phyloP scores from a whole-genome alignment of 106 monocot genomes.

The Cymbidium sinense region DNA sequence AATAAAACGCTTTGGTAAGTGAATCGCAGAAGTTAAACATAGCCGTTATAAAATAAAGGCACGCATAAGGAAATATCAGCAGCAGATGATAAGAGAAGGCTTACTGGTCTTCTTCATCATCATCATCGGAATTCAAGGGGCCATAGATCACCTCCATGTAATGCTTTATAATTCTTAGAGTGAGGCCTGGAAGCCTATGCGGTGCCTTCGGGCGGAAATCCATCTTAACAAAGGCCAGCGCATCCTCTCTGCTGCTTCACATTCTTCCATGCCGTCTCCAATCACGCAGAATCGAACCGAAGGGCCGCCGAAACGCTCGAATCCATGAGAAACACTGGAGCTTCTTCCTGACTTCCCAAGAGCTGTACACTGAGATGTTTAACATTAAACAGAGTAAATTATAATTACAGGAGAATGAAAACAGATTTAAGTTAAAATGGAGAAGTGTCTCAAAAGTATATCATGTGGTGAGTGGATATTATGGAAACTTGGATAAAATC shows the following conservation, averaged over 20 bases:
- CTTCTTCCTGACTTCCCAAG: conserved; percentile 89
- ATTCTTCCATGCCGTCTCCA: conserved; percentile 88
- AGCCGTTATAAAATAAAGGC: not conserved
- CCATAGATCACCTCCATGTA: conserved; percentile 70
- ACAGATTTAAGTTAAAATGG: too few relatives aligned
- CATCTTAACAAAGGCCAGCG: conserved; percentile 74
- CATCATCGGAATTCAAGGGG: conserved; percentile 10
- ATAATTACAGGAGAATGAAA: too few relatives aligned
- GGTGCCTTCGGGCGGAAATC: conserved; percentile 44
- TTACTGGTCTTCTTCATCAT: conserved; percentile 6
- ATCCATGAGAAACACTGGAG: conserved; percentile 82
- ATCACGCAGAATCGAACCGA: conserved; percentile 73
- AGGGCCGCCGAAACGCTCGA: conserved; percentile 49
- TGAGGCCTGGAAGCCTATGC: conserved; percentile 73
- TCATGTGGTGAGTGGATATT: too few relatives aligned
- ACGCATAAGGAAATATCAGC: not conserved
- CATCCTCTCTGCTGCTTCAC: conserved; percentile 68
- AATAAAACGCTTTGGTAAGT: too few relatives aligned
- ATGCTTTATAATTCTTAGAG: conserved; percentile 36
- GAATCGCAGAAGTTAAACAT: not conserved
- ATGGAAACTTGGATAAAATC: too few relatives aligned
- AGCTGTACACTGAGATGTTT: conserved; percentile 64
- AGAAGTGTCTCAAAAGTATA: too few relatives aligned
- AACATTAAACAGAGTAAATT: not conserved
- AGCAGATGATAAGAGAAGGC: not conserved